Conservation (phyloP, 2,329 filamentous ascomycete genomes). For the Echinosphaeria canescens region DNA sequence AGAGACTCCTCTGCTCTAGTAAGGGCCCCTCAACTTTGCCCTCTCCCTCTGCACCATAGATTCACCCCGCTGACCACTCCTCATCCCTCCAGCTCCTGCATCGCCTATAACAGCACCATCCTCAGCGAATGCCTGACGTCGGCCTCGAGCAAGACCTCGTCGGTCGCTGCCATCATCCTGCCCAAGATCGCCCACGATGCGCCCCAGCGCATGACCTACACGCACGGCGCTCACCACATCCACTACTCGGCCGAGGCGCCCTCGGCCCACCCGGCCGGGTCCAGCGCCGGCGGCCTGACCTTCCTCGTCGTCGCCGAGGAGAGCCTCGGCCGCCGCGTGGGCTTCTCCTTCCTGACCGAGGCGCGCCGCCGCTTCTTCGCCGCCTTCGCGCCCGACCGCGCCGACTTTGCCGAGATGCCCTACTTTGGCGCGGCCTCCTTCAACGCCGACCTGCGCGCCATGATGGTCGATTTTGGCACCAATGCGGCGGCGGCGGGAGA, state of each 20-base stretch:
- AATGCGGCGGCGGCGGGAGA: conserved; percentile 26
- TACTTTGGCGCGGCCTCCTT: conserved; percentile 83
- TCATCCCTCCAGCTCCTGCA: conserved; percentile 47
- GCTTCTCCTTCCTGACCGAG: conserved; percentile 82
- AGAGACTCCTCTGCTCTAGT: conserved; percentile 54
- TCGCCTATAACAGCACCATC: conserved; percentile 85
- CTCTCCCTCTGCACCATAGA: too few relatives aligned
- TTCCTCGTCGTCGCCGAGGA: conserved; percentile 79
- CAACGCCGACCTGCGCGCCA: conserved; percentile 51
- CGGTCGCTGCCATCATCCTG: conserved; percentile 80
- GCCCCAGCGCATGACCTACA: conserved; percentile 83
- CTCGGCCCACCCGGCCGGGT: conserved; percentile 30
- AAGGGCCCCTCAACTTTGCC: conserved; percentile 13
- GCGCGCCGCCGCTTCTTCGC: conserved; percentile 73
- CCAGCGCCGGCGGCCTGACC: conserved; percentile 60
- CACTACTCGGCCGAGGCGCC: conserved; percentile 85
- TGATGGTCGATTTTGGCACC: conserved; percentile 74
- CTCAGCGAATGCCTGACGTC: conserved; percentile 82
- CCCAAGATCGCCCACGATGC: conserved; percentile 74
- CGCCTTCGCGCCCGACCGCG: conserved; percentile 40
- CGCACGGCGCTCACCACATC: conserved; percentile 77
- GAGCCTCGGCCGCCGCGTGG: conserved; percentile 64
- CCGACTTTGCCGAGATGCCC: conserved; percentile 57
- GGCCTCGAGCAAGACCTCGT: conserved; percentile 62
- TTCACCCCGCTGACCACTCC: too few relatives aligned